Conservation (phyloP, 2,329 filamentous ascomycete species). For the Phyllosticta paracitricarpa region DNA sequence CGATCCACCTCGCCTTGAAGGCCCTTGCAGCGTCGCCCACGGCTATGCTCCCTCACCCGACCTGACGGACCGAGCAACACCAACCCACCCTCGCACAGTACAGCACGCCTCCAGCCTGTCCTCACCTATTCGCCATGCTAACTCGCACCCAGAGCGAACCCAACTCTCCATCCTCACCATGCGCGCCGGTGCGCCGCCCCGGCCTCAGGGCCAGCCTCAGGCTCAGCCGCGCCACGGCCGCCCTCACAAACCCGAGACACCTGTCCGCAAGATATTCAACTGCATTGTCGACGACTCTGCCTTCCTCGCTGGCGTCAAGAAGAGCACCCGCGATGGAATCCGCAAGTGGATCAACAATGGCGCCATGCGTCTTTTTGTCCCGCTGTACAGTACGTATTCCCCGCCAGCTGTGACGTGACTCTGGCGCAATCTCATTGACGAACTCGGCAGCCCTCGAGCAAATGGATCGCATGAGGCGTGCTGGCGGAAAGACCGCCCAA, state of each 20-base stretch:
- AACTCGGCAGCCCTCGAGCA: conserved; percentile 34
- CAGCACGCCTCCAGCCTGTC: neutral
- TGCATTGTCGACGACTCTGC: conserved; percentile 45
- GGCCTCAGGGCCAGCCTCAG: conserved; percentile 4
- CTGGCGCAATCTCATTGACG: neutral
- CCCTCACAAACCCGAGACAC: conserved; percentile 10
- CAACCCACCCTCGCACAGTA: neutral
- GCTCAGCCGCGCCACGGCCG: neutral
- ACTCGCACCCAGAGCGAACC: neutral
- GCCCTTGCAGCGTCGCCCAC: conserved; percentile 9
- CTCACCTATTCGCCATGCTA: neutral
- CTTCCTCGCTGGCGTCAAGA: conserved; percentile 41
- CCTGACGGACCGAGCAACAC: conserved; percentile 6
- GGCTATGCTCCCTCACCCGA: conserved; percentile 8
- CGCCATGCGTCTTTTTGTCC: conserved; percentile 41
- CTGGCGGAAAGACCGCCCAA: conserved; percentile 31
- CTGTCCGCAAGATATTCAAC: conserved; percentile 40
- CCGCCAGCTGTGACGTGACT: conserved; percentile 3
- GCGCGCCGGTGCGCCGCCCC: conserved; percentile 9
- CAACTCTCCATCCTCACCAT: neutral
- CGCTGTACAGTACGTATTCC: conserved; percentile 36
- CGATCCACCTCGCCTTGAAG: conserved; percentile 5
- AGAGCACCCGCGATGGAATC: conserved; percentile 42
- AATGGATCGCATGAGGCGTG: conserved; percentile 34
- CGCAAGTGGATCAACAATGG: conserved; percentile 41